Evolutionary conservation across 2,329 filamentous ascomycete species (phyloP).

Genomic region (Pseudonectria buxi): DNA sequence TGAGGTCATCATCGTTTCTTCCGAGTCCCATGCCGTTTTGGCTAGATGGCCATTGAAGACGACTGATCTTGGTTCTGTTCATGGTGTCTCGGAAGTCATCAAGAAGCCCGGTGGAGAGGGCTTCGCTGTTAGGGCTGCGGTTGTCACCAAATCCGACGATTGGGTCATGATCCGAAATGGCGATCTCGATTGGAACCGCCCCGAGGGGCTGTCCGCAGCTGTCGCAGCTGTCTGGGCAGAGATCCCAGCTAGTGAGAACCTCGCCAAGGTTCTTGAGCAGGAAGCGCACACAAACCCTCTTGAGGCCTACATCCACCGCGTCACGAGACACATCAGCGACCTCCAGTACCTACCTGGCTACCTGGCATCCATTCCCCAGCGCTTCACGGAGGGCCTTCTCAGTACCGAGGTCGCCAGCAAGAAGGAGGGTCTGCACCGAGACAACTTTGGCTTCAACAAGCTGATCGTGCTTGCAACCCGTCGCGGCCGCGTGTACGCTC

Average conservation of each 20-base stretch:
- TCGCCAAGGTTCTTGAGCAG: conserved; percentile 75
- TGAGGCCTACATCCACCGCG: conserved; percentile 79
- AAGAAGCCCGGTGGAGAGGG: conserved; percentile 56
- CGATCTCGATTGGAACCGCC: conserved; percentile 69
- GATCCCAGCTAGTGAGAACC: conserved; percentile 62
- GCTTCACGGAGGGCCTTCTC: conserved; percentile 59
- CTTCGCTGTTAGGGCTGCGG: conserved; percentile 72
- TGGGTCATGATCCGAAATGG: conserved; percentile 84
- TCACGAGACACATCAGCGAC: conserved; percentile 75
- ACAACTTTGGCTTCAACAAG: conserved; percentile 86
- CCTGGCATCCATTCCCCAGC: conserved; percentile 60
- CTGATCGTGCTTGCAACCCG: conserved; percentile 73
- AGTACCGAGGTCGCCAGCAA: conserved; percentile 44
- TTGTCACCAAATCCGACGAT: conserved; percentile 60
- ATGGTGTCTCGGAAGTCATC: conserved; percentile 77
- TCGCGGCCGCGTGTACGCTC: conserved; percentile 69
- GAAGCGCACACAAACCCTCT: conserved; percentile 78
- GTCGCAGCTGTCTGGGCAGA: conserved; percentile 76
- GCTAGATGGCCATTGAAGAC: conserved; percentile 62
- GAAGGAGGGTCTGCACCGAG: conserved; percentile 47
- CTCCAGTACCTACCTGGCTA: conserved; percentile 70
- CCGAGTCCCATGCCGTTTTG: conserved; percentile 67
- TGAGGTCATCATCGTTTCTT: conserved; percentile 69
- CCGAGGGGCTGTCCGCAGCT: conserved; percentile 75
- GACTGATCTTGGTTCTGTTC: conserved; percentile 43